These are phyloP conservation scores for Clonostachys rosea DNA, from an alignment of 2,329 filamentous ascomycete species.

Conservation along the genomic window DNA sequence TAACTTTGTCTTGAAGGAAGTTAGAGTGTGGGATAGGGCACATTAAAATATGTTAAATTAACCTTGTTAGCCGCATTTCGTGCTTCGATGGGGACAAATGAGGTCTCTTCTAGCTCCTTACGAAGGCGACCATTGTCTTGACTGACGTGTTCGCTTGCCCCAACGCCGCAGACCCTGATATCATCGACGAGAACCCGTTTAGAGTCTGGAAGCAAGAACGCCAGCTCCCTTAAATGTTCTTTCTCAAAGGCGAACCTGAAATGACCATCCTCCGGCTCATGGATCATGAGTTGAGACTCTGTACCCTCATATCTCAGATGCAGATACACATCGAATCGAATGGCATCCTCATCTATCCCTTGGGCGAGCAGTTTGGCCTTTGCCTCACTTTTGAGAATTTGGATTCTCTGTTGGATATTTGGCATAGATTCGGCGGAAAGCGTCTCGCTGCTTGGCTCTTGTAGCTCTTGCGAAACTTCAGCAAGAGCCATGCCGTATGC, in stretches of 20 bases:
- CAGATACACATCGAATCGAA: conserved; percentile 33
- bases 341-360: conserved; percentile 27
- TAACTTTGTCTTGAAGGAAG: neutral
- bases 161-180: conserved; percentile 18
- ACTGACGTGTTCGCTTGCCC: neutral
- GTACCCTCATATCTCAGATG: conserved; percentile 44
- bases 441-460: conserved; percentile 20
- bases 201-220: conserved; percentile 24
- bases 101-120: neutral
- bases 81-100: neutral
- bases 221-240: conserved; percentile 31
- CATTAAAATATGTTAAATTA: too few relatives aligned
- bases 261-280: conserved; percentile 24
- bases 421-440: conserved; percentile 4
- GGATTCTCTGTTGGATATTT: conserved; percentile 12
- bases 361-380: conserved; percentile 29
- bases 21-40: neutral
- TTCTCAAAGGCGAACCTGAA: conserved; percentile 26
- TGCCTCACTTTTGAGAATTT: conserved; percentile 19
- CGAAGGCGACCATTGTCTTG: neutral
- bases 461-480: conserved; percentile 26
- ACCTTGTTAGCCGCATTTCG: neutral
- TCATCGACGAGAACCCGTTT: conserved; percentile 32
- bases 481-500: conserved; percentile 37
- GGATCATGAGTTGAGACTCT: conserved; percentile 41